Base-by-base conservation (phyloP, 2,329 filamentous ascomycete species). In the Phoma sp. region DNA sequence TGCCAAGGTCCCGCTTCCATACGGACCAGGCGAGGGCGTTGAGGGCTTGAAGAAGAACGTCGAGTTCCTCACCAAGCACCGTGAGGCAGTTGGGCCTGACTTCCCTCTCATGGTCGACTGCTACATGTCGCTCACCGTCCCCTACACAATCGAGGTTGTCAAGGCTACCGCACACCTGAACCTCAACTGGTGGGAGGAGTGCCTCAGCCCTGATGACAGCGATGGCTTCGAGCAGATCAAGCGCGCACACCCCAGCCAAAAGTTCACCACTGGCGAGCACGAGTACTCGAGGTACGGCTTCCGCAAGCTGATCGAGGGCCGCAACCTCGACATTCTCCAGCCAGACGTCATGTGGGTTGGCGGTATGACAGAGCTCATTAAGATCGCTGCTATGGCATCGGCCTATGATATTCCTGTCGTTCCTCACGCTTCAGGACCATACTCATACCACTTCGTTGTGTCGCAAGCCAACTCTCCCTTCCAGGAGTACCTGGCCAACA, bases 141-240 rank as follows among this genome's bases (percentile, higher is more conserved):
- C 90, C 1, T 97, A 97, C 78, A 96, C 91, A 4, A 96, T 97
- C 64, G 89, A 96, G 76, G 83, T 97, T 20, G 93, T 90, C 56
- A 90, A 93, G 77, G 89, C 88, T 45, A 92, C 89, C 72, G 85
- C 91, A 65, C 87, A 92, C 64, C 84, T 96, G 62, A 84, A 93
- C 75, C 93, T 97, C 74, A 92, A 96, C 80, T 97, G 93, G 93
- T 96, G 92, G 92, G 93, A 97, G 79, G 93, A 97, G 80, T 96
- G 92, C 61, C 80, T 97, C 59, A 90, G 88, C 25, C 93, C 93
- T 10, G 93, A 97, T 75, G 93, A 97, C 79, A 91, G 90, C 40
- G 93, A 96, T 67, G 93, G 93, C 51, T 96, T 96, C 68, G 89
- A 87, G 61, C 86, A 92, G 73, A 87, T 97, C 78, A 97, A 97